phyloP scores from a whole-genome alignment of 2,329 filamentous ascomycete species.

The Fusarium floridanum region DNA sequence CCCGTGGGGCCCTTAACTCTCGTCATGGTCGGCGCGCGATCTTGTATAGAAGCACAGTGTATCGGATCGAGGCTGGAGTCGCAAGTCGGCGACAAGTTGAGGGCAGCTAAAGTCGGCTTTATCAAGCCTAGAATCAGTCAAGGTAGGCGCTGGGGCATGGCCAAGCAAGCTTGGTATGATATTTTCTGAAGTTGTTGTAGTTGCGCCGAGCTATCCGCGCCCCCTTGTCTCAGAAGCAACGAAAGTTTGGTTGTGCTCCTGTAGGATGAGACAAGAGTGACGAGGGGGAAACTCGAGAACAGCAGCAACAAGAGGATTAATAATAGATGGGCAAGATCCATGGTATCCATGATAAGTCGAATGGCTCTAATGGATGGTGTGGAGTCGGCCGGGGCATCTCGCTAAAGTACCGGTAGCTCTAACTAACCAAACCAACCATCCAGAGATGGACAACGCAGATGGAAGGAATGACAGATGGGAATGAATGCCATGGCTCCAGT shows the following conservation, averaged over 20 bases:
- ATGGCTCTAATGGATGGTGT: conserved; percentile 39
- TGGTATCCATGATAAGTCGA: conserved; percentile 41
- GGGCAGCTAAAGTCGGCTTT: conserved; percentile 22
- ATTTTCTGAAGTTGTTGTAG: neutral
- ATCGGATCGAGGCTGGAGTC: conserved; percentile 2
- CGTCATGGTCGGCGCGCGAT: conserved; percentile 19
- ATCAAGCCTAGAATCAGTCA: conserved; percentile 28
- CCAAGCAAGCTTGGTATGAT: conserved; percentile 11
- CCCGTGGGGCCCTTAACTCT: conserved; percentile 8
- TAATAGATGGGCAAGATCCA: conserved; percentile 28
- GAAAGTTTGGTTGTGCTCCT: conserved; percentile 21
- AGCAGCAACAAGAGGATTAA: conserved; percentile 31
- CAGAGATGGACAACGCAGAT: conserved; percentile 27
- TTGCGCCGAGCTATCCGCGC: conserved; percentile 1
- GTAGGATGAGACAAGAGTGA: conserved; percentile 42
- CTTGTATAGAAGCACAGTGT: neutral
- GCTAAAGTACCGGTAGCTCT: conserved; percentile 3
- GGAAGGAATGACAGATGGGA: neutral
- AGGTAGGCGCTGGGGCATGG: conserved; percentile 27
- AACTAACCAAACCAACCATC: conserved; percentile 10
- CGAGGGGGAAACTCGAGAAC: conserved; percentile 22
- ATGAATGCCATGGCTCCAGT: conserved; percentile 12
- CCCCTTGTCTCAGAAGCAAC: conserved; percentile 24
- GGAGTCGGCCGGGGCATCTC: conserved; percentile 23
- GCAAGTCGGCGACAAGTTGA: conserved; percentile 7